Evolutionary conservation across 257 asterid species (phyloP), one percentile per base, ranked within the genome.

Genomic region (Gentiana straminea): DNA sequence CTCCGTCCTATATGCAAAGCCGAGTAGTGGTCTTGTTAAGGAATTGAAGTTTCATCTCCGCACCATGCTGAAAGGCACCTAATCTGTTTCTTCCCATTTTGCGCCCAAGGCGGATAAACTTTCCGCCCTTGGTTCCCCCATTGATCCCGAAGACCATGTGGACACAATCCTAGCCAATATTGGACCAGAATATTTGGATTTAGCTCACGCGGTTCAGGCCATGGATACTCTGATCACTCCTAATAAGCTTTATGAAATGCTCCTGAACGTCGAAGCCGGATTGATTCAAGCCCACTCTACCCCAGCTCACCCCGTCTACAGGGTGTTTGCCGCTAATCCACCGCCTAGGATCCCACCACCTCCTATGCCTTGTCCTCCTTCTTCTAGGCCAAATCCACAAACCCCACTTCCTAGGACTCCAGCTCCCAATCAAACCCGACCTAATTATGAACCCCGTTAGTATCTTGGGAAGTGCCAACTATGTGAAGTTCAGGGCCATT

Each of bases 71-170:
- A 35, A 54, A 54, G 58, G 58, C 47, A 3, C 58, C 5, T 24
- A 33, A 13, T 8, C 56, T 2, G 34, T 63, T 37, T 44, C 49
- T 0, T 11, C 46, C 2, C 10, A 37, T 3, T 43, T 54, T 54
- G 35, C 34, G 5, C n/a, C 4, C 4, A 15, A 4, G 2, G 44
- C 43, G 0, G 65, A 66, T 24, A 39, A 52, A 59, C 60, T 66
- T 33, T 61, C 65, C 3, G 1, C 38, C 1, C 4, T 46, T 1
- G 59, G 64, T 1, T 8, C 8, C 0, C 65, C 51, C 0, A 1
- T 59, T 7, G 65, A 58, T 3, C 7, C 5, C 0, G 71, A 66
- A 3, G 71, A 66, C 24, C 43, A 43, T 1, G 13, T 38, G 3
- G 9, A 43, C 2, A 44, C 13, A 3, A 38, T 59, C 2, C 35